A percentile compares a stretch with the other conserved stretches of the same genome.
phyloP scores from a whole-genome alignment of 129 eudicot genomes.

The Pseudognaphalium luteoalbum region DNA sequence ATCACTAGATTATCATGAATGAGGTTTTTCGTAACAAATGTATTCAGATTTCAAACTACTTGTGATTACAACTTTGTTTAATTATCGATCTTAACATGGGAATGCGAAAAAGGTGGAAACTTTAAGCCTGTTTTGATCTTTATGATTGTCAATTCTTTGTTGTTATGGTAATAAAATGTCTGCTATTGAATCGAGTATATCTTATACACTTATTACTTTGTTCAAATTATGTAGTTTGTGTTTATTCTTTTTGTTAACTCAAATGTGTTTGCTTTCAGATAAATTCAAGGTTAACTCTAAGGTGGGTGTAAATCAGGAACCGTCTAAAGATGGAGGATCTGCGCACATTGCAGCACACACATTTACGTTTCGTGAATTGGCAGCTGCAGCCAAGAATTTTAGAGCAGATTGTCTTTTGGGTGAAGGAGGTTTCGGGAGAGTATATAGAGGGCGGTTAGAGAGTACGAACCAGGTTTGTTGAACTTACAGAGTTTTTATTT shows the following conservation, averaged over 20 bases:
- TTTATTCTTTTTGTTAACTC: too few relatives aligned
- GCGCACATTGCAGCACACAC: slow-evolving; percentile 83
- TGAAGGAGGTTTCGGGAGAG: slow-evolving; percentile 94
- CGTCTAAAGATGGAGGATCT: slow-evolving; percentile 64
- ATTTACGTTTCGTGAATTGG: slow-evolving; percentile 92
- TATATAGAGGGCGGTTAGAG: slow-evolving; percentile 74
- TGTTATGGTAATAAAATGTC: slow-evolving; percentile 1
- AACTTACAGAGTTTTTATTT: neutral
- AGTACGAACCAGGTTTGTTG: slow-evolving; percentile 79
- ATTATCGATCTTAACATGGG: slow-evolving; percentile 13
- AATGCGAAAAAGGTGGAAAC: slow-evolving; percentile 26
- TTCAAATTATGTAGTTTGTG: slow-evolving; percentile 4
- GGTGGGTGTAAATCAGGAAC: slow-evolving; percentile 54
- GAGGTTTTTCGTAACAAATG: neutral
- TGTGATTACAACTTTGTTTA: slow-evolving; percentile 11
- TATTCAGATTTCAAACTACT: neutral
- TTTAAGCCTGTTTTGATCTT: slow-evolving; percentile 21
- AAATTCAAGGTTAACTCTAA: slow-evolving; percentile 52
- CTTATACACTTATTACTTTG: neutral
- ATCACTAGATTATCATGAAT: slow-evolving; percentile 2
- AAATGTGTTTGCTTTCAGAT: slow-evolving; percentile 39
- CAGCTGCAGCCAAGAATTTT: slow-evolving; percentile 82
- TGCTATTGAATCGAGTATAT: slow-evolving; percentile 8
- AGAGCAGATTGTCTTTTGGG: slow-evolving; percentile 90
- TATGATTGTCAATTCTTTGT: slow-evolving; percentile 11